Conservation (phyloP, 441 rosid genomes). For the Cnidoscolus chayamansa region DNA sequence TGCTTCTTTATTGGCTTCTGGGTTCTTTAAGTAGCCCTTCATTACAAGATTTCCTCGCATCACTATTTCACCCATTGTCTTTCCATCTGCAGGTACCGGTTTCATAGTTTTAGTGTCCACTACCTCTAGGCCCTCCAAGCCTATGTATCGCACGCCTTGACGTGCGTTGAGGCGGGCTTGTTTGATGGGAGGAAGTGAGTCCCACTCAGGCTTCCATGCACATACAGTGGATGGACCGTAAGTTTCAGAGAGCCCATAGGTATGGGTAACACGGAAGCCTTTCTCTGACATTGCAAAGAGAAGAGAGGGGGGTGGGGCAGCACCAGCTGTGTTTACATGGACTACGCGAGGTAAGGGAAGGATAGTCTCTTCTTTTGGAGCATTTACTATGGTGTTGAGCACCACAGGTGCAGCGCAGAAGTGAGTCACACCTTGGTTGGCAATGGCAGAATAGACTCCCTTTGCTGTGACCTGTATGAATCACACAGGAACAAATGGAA, state of each 20-base stretch:
- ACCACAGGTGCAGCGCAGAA: constrained; percentile 90
- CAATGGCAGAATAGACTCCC: constrained; percentile 75
- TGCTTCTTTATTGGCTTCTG: constrained; percentile 66
- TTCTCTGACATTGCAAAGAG: constrained; percentile 61
- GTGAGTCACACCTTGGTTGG: constrained; percentile 64
- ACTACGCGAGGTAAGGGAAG: constrained; percentile 79
- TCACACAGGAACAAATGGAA: not conserved
- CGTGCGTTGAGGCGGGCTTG: constrained; percentile 88
- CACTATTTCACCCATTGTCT: constrained; percentile 72
- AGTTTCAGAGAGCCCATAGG: constrained; percentile 90
- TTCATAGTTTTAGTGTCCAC: constrained; percentile 54
- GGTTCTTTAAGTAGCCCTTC: constrained; percentile 87
- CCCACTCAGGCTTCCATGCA: constrained; percentile 95
- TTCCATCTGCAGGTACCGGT: constrained; percentile 74
- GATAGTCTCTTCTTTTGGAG: constrained; percentile 62
- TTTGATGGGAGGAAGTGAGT: constrained; percentile 55
- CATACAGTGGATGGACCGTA: constrained; percentile 82
- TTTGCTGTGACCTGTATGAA: constrained; percentile 65
- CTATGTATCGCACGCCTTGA: constrained; percentile 69
- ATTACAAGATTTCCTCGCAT: constrained; percentile 71
- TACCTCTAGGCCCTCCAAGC: constrained; percentile 69
- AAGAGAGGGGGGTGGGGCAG: constrained; percentile 77
- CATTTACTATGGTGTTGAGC: constrained; percentile 72
- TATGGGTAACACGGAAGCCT: constrained; percentile 77
- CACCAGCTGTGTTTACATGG: constrained; percentile 81